Conservation (phyloP, 2,329 filamentous ascomycete genomes). For the Fusarium burgessii region DNA sequence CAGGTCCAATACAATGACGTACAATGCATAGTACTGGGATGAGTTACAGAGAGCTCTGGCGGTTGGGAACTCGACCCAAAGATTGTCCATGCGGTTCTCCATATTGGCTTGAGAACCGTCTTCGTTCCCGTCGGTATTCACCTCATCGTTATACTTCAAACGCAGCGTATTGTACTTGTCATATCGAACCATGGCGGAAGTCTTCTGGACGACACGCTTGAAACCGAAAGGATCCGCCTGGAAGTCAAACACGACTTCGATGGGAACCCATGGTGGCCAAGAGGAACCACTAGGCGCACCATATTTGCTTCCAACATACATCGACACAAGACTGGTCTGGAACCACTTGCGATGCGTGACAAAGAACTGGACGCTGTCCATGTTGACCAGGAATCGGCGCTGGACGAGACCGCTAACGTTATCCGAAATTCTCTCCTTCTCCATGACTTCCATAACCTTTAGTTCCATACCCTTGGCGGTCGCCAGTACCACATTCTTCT, state of each 20-base stretch:
- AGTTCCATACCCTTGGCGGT: constrained; percentile 98
- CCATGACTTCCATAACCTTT: constrained; percentile 97
- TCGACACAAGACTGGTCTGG: constrained; percentile 82
- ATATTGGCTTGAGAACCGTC: constrained; percentile 65
- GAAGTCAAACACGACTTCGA: constrained; percentile 99
- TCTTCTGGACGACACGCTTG: constrained; percentile 95
- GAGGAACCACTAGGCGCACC: constrained; percentile 85
- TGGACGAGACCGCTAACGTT: constrained; percentile 96
- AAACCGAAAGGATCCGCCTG: constrained; percentile 96
- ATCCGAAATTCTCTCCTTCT: constrained; percentile 92
- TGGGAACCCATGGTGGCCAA: constrained; percentile 98
- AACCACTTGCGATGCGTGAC: constrained; percentile 96
- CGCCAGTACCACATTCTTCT: constrained; percentile 94
- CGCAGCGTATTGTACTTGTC: constrained; percentile 99
- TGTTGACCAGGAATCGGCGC: constrained; percentile 90
- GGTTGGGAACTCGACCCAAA: constrained; percentile 97
- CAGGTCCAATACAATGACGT: constrained; percentile 96
- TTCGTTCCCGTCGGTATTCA: constrained; percentile 73
- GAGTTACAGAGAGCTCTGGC: constrained; percentile 97
- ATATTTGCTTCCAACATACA: constrained; percentile 95
- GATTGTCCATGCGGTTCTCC: constrained; percentile 90
- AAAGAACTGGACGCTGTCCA: constrained; percentile 99
- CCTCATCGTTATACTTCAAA: constrained; percentile 95
- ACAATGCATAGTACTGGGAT: constrained; percentile 96
- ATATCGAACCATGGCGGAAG: constrained; percentile 91